phyloP scores from a whole-genome alignment of 306 rosid genomes.

The Medicago lupulina region DNA sequence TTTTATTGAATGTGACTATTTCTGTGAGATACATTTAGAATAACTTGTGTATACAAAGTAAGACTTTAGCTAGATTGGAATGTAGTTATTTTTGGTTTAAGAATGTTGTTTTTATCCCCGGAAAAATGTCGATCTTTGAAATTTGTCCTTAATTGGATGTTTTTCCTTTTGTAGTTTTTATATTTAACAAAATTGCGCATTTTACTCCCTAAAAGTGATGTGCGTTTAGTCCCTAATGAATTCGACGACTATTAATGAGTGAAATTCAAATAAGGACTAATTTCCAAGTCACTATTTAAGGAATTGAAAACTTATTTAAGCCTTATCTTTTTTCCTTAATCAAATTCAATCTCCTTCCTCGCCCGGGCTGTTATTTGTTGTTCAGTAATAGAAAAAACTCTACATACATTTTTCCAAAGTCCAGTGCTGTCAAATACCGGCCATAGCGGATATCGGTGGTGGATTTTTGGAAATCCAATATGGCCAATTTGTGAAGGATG shows the following conservation, averaged over 20 bases:
- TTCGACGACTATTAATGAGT: neutral
- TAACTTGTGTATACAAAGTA: slow-evolving; percentile 11
- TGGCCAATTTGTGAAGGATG: too few species aligned
- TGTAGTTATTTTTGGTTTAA: neutral
- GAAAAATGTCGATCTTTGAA: neutral
- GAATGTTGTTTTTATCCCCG: neutral
- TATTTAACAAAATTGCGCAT: neutral
- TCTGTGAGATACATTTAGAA: slow-evolving; percentile 16
- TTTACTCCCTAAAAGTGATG: neutral
- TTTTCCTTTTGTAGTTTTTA: neutral
- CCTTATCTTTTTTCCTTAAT: slow-evolving; percentile 17
- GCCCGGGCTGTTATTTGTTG: slow-evolving; percentile 15
- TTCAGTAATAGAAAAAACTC: slow-evolving; percentile 2
- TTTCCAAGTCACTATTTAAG: neutral
- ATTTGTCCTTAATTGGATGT: neutral
- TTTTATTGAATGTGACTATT: slow-evolving; percentile 21
- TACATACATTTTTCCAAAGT: slow-evolving; percentile 10
- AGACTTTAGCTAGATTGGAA: slow-evolving; percentile 25
- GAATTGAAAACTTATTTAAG: neutral
- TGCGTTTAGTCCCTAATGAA: neutral
- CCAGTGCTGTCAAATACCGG: too few species aligned
- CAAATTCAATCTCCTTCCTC: slow-evolving; percentile 15
- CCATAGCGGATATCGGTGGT: too few species aligned
- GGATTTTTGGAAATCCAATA: too few species aligned
- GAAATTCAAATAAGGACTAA: slow-evolving; percentile 18